Conservation (phyloP, 495 filamentous ascomycete genomes). For the Penicillium cinerascens region DNA sequence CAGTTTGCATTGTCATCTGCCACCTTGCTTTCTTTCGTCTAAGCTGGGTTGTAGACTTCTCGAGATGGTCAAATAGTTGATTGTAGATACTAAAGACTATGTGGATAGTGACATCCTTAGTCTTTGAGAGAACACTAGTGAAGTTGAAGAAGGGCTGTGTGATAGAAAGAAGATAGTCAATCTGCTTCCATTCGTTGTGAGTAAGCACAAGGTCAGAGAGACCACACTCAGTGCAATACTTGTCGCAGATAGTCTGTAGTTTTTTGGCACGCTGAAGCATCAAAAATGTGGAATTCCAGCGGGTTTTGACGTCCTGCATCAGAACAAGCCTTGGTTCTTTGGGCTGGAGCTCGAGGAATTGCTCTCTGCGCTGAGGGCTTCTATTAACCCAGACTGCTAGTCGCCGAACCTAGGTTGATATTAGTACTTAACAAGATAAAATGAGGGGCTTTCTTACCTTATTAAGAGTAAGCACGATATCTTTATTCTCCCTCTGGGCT, state of each 20-base stretch:
- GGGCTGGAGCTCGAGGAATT: constrained; percentile 7
- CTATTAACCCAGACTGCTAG: constrained; percentile 10
- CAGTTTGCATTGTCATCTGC: neutral
- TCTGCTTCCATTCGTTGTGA: constrained; percentile 12
- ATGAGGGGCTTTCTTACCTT: neutral
- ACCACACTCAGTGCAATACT: neutral
- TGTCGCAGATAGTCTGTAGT: constrained; percentile 2
- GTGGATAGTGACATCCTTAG: constrained; percentile 10
- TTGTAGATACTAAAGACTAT: constrained; percentile 13
- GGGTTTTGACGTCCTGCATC: constrained; percentile 13
- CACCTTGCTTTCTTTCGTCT: neutral
- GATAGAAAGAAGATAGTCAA: constrained; percentile 15
- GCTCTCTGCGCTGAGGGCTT: constrained; percentile 11
- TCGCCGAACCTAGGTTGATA: neutral
- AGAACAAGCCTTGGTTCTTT: constrained; percentile 10
- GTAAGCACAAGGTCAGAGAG: constrained; percentile 9
- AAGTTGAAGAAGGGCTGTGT: constrained; percentile 6
- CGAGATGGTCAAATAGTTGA: constrained; percentile 1
- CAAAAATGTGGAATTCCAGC: no score
- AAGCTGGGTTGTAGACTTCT: neutral
- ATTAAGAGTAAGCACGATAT: neutral
- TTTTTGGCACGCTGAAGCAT: constrained; percentile 13
- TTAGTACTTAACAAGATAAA: neutral
- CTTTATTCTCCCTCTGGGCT: neutral
- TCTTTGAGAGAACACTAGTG: constrained; percentile 5